These are phyloP conservation scores for Aspergillus sp. DNA, from an alignment of 2,329 filamentous ascomycete species.

Conservation along the genomic window DNA sequence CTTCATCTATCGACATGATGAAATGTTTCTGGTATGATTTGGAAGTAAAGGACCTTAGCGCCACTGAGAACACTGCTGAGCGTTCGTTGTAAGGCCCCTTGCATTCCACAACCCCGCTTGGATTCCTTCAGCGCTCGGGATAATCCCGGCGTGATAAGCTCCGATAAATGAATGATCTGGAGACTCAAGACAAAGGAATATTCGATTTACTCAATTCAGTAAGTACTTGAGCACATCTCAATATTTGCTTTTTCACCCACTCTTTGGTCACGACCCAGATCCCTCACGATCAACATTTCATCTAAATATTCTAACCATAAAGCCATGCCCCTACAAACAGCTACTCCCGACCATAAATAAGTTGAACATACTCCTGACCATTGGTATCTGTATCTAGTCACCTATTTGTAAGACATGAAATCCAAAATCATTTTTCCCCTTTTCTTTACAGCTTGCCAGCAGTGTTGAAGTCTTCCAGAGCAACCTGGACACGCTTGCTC, in stretches of 20 bases:
- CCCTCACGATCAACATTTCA: not conserved
- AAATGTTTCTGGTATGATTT: not conserved
- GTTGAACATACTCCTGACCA: not conserved
- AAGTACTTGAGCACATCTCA: not conserved
- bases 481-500: constrained; percentile 76
- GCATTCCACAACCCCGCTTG: not conserved
- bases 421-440: constrained; percentile 10
- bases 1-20: not conserved
- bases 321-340: not conserved
- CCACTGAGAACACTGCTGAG: not conserved
- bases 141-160: not conserved
- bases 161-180: not conserved
- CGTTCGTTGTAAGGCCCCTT: not conserved
- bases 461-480: constrained; percentile 90
- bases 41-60: not conserved
- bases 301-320: not conserved
- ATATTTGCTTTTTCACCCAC: not conserved
- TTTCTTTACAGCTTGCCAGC: constrained; percentile 71
- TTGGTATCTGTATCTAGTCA: constrained; percentile 9
- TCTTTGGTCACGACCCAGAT: not conserved
- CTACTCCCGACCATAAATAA: not conserved
- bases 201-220: not conserved
- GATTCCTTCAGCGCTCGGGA: not conserved
- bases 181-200: not conserved
- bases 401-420: constrained; percentile 10